Evolutionary conservation across 306 rosid genomes (phyloP), one percentile per base, ranked within the genome.

Genomic region (Cucumis cinereus): DNA sequence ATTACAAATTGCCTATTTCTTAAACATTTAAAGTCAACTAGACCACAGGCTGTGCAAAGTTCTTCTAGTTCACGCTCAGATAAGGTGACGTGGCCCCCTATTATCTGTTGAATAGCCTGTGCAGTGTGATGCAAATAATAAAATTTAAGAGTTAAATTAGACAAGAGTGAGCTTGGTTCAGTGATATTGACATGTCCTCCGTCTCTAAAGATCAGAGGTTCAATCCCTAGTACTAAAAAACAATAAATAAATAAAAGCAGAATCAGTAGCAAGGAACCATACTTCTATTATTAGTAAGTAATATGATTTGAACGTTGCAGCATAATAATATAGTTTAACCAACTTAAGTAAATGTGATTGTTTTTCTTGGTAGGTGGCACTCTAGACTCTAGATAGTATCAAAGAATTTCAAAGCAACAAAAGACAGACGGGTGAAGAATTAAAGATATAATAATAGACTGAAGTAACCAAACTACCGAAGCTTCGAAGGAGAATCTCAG

Each of bases 61-160:
- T 90, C 98, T 87, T 90, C 89, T 22, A 93, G 81, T 79, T 93
- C 94, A 53, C 88, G 59, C 77, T 90, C 93, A 52, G 98, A 88
- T 55, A 84, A 80, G 78, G 81, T 76, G 71, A 78, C 1, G 72
- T 54, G 83, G 82, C 82, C 62, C 79, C 98, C 98, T 4, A 84
- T 77, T 77, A 81, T 35, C 82, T 84, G 91, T 80, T 79, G 79
- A 8, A 64, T 4, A 52, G 38, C 80, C 98, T 94, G 70, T 47
- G 50, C 4, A 1, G 24, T 54, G 24, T n/a, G 47, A 54, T 69
- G 33, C n/a, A 69, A 3, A 45, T 11, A 2, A 26, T 53, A 20
- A 22, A 73, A 5, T 3, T 23, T 22, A 69, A 23, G 2, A 20
- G 17, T 69, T 23, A 13, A 70, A 14, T n/a, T 30, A 30, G 35